Evolutionary conservation across 495 filamentous ascomycete genomes (phyloP).

Genomic region (Aspergillus bridgeri): DNA sequence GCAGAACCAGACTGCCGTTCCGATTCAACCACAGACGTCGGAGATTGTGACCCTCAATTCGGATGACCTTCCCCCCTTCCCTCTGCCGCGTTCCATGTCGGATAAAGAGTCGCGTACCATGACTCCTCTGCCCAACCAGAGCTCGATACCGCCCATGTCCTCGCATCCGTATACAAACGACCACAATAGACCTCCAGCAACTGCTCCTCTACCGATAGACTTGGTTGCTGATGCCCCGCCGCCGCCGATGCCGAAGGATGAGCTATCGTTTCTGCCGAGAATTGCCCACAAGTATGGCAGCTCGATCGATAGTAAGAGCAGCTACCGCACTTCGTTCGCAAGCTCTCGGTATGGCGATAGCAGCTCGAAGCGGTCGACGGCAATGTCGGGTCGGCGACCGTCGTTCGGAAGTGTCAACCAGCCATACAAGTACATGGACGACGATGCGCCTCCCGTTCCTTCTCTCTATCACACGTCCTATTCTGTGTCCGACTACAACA

Average conservation of each 20-base stretch:
- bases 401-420: constrained; percentile 39
- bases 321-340: constrained; percentile 41
- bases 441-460: constrained; percentile 41
- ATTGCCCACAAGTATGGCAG: constrained; percentile 26
- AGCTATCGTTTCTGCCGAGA: neutral
- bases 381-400: constrained; percentile 35
- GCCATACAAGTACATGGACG: constrained; percentile 32
- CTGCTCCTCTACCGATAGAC: constrained; percentile 12
- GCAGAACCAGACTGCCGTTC: constrained; percentile 45
- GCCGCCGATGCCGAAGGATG: constrained; percentile 10
- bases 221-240: constrained; percentile 24
- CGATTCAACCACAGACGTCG: constrained; percentile 39
- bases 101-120: constrained; percentile 23
- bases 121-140: constrained; percentile 5
- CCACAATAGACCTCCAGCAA: constrained; percentile 4
- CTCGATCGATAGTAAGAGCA: constrained; percentile 43
- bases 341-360: constrained; percentile 41
- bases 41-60: constrained; percentile 37
- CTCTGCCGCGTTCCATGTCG: constrained; percentile 41
- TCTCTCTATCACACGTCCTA: constrained; percentile 21
- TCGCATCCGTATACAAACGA: constrained; percentile 13
- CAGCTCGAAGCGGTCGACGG: constrained; percentile 27
- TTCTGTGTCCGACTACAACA: constrained; percentile 21
- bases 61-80: constrained; percentile 60
- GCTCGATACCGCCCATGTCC: constrained; percentile 20